Evolutionary conservation across 1,284 basidiomycete genomes (phyloP).

Genomic region (Boletus semigastroideus): DNA sequence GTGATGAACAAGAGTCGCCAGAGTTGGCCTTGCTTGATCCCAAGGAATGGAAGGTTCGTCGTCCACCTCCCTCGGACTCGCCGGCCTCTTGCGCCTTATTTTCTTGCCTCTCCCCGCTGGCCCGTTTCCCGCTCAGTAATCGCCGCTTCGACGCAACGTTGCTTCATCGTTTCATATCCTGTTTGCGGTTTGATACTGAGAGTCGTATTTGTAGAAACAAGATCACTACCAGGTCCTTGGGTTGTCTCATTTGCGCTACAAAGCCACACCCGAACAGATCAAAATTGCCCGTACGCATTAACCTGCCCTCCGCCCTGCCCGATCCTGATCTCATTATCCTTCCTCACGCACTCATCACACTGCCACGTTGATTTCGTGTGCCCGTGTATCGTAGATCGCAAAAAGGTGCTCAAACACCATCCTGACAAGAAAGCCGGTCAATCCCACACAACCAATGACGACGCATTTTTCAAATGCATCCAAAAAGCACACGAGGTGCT

Average conservation of each 20-base stretch:
- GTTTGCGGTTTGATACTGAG: slow-evolving; percentile 9
- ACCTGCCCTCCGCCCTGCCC: slow-evolving; percentile 7
- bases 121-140: neutral
- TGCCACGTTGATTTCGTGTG: neutral
- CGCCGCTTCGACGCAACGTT: neutral
- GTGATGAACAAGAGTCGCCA: slow-evolving; percentile 84
- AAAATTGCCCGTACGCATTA: slow-evolving; percentile 86
- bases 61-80: neutral
- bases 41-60: slow-evolving; percentile 93
- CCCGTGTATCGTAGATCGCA: slow-evolving; percentile 67
- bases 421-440: slow-evolving; percentile 95
- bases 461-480: slow-evolving; percentile 99
- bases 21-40: slow-evolving; percentile 81
- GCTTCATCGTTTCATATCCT: neutral
- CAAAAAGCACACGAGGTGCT: slow-evolving; percentile 95
- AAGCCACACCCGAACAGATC: slow-evolving; percentile 89
- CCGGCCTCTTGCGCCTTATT: neutral
- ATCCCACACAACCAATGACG: slow-evolving; percentile 82
- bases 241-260: slow-evolving; percentile 87
- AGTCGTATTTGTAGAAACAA: slow-evolving; percentile 68
- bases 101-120: neutral
- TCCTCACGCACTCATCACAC: slow-evolving; percentile 1
- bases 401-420: slow-evolving; percentile 99
- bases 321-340: slow-evolving; percentile 9
- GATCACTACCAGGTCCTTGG: slow-evolving; percentile 98